A percentile compares a stretch with the other conserved stretches of the same genome.
phyloP scores from a whole-genome alignment of 2,329 filamentous ascomycete genomes.

The Xylariaceae sp. region DNA sequence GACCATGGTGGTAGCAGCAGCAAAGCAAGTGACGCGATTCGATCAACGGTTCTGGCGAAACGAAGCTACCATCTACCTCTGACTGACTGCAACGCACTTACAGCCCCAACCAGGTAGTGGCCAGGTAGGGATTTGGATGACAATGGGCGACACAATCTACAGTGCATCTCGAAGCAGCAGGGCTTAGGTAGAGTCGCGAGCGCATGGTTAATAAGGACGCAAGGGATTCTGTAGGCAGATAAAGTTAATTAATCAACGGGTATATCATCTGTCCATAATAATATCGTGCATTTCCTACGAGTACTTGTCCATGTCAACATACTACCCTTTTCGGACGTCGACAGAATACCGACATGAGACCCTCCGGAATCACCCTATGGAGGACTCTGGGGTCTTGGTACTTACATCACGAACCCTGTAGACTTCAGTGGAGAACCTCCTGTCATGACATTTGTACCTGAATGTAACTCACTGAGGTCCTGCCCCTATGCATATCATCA shows the following conservation, averaged over 20 bases:
- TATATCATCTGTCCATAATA: neutral
- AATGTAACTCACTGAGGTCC: too few species aligned
- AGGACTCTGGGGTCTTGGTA: neutral
- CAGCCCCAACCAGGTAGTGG: neutral
- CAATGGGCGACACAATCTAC: too few species aligned
- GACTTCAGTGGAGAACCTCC: too few species aligned
- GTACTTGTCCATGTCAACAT: neutral
- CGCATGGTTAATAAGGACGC: neutral
- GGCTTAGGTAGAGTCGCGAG: neutral
- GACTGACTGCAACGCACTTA: neutral
- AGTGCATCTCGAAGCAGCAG: too few species aligned
- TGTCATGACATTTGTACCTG: too few species aligned
- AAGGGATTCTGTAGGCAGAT: neutral
- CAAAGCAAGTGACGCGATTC: neutral
- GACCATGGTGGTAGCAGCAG: too few species aligned
- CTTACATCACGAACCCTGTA: neutral
- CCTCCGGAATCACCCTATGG: neutral
- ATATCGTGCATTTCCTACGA: neutral
- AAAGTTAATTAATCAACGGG: neutral
- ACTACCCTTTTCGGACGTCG: neutral
- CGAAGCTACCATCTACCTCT: neutral
- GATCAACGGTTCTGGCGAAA: neutral
- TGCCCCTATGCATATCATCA: too few species aligned
- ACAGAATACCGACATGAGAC: neutral
- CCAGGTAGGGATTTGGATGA: neutral